These are phyloP conservation scores for Trypanosoma grayi DNA, from an alignment of 208 protist genomes.

Conservation along the genomic window DNA sequence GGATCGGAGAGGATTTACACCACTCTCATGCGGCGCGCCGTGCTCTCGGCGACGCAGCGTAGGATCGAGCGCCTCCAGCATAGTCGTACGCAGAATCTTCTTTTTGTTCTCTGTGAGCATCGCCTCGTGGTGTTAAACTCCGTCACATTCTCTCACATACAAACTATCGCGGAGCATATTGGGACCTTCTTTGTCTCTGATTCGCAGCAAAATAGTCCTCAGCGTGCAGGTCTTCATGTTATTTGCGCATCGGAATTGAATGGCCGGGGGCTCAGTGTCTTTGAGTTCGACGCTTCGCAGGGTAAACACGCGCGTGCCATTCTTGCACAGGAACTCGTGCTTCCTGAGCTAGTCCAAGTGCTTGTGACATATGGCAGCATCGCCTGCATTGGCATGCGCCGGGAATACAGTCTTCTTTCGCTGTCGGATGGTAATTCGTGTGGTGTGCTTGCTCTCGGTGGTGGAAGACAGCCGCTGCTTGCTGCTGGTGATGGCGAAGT, in stretches of 20 bases:
- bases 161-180: constrained; percentile 25
- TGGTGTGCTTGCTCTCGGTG: constrained; percentile 46
- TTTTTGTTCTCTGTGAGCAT: constrained; percentile 63
- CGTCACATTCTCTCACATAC: constrained; percentile 18
- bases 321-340: constrained; percentile 34
- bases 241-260: constrained; percentile 35
- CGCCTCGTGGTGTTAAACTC: constrained; percentile 36
- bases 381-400: constrained; percentile 67
- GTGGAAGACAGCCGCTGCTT: constrained; percentile 19
- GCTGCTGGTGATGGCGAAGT: constrained; percentile 37
- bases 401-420: constrained; percentile 59
- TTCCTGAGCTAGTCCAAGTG: constrained; percentile 51
- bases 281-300: constrained; percentile 34
- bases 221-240: constrained; percentile 23
- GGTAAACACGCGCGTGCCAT: constrained; percentile 17
- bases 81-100: constrained; percentile 54
- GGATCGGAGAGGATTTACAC: constrained; percentile 40
- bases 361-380: constrained; percentile 40
- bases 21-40: constrained; percentile 22
- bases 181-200: constrained; percentile 43
- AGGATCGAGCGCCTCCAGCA: constrained; percentile 59
- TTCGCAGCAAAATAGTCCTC: constrained; percentile 15
- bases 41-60: constrained; percentile 8
- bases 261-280: constrained; percentile 30
- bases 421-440: constrained; percentile 51